Evolutionary conservation across 768 basidiomycete species (phyloP).

Genomic region (Rhizopogon salebrosus): DNA sequence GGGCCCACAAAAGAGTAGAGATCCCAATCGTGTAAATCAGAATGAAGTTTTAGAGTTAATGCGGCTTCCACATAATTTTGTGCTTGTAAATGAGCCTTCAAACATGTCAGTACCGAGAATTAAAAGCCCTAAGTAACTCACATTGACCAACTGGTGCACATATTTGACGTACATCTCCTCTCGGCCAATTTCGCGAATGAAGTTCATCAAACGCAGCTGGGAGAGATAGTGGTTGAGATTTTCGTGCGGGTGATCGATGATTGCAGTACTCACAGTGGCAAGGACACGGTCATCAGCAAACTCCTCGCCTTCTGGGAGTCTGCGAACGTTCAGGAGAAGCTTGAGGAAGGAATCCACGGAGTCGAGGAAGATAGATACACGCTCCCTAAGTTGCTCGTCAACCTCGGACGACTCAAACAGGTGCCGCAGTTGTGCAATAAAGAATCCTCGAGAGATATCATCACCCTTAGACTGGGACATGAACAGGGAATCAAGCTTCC

Average conservation of each 20-base stretch:
- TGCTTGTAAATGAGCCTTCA: slow-evolving; percentile 79
- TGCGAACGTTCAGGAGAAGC: slow-evolving; percentile 79
- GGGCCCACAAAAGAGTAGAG: slow-evolving; percentile 74
- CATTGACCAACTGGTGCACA: slow-evolving; percentile 90
- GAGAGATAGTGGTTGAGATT: slow-evolving; percentile 7
- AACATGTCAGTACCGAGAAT: slow-evolving; percentile 10
- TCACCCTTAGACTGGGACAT: slow-evolving; percentile 91
- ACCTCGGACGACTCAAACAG: slow-evolving; percentile 85
- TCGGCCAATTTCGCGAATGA: slow-evolving; percentile 85
- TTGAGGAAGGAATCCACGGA: slow-evolving; percentile 92
- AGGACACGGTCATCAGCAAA: slow-evolving; percentile 93
- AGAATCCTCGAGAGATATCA: slow-evolving; percentile 88
- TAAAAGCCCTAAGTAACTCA: slow-evolving; percentile 30
- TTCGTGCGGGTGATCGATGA: background rate
- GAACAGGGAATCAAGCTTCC: slow-evolving; percentile 84
- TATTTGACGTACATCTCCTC: slow-evolving; percentile 96
- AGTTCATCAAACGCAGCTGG: slow-evolving; percentile 87
- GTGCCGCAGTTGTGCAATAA: slow-evolving; percentile 83
- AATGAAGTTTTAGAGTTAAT: slow-evolving; percentile 87
- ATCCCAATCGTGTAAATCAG: slow-evolving; percentile 92
- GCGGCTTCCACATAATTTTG: slow-evolving; percentile 94
- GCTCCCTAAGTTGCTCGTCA: slow-evolving; percentile 71
- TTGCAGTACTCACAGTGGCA: slow-evolving; percentile 56
- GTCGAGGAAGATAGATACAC: slow-evolving; percentile 78
- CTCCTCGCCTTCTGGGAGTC: slow-evolving; percentile 88